Base-by-base conservation (phyloP, 371 early-diverging fungal genomes). In the Mucor racemosus region DNA sequence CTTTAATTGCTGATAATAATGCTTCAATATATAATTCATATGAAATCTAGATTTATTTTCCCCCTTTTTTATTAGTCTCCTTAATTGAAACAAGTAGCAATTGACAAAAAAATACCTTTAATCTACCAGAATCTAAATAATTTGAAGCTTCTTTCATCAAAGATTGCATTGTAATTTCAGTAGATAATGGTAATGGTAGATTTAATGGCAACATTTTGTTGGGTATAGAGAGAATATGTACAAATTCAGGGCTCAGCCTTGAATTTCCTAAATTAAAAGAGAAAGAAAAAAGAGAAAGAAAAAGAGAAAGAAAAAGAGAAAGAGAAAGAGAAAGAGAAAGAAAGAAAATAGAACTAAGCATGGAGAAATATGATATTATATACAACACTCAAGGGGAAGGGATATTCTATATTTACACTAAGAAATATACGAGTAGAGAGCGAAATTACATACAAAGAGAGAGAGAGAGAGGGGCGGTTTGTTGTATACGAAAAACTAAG, bases 11-110 rank as follows among this genome's bases (percentile, higher is more conserved):
- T 36, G 68, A 61, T 38, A 72, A 48, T 19, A 80, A 58, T 9
- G 80, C 80, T 64, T 80, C 65, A 31, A 82, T 68, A 58, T 78
- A 80, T 39, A 74, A 56, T 5, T 74, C 70, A 68, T 76, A 83
- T 15, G 80, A 76, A 46, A 58, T 65, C 79, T 80, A 64, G 35
- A 56, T 55, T 34, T 34, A 55, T 14, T 26, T 31, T 8, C 13
- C 56, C 38, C 42, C 54, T 54, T 33, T 66, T 48, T 26, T 39
- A 26, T 65, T 15, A 31, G n/a, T 59, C 56, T 46, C 31, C 34
- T 66, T 50, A n/a, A 5, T 17, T 50, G 13, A 31, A 4, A 14
- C 54, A 33, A 11, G 38, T 38, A 38, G 38, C 4, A 33, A 56
- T 17, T 53, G 53, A 53, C 53, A 53, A 53, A 31, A 26, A 35